Evolutionary conservation across 129 eudicot genomes (phyloP).

Genomic region (Lonicera japonica): DNA sequence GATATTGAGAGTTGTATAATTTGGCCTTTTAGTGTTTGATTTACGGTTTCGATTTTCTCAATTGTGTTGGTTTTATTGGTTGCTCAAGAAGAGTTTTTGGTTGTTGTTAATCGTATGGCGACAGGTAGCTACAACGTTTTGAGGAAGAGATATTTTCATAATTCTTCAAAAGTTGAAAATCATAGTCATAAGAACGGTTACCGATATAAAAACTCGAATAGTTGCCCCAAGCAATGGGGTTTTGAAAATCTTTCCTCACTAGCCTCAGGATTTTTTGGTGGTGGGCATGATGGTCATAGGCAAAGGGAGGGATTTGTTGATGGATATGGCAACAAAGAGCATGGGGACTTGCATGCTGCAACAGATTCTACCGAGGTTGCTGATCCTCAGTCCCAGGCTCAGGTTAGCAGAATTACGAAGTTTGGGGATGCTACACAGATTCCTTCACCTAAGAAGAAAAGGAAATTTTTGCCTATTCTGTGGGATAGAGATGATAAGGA

Average conservation of each 20-base stretch:
- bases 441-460: constrained; percentile 37
- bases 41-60: constrained; percentile 19
- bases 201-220: too few species aligned
- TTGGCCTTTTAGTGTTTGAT: constrained; percentile 6
- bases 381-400: constrained; percentile 32
- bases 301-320: constrained; percentile 4
- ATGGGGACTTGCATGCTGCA: constrained; percentile 84
- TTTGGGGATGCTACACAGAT: constrained; percentile 31
- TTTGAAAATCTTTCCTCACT: too few species aligned
- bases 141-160: constrained; percentile 2
- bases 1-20: constrained; percentile 4
- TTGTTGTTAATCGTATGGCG: constrained; percentile 37
- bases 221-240: too few species aligned
- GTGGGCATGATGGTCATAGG: constrained; percentile 4
- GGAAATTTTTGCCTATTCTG: constrained; percentile 82
- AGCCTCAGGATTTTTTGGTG: neutral
- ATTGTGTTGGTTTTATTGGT: constrained; percentile 5
- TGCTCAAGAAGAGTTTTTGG: constrained; percentile 29
- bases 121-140: constrained; percentile 26
- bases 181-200: too few species aligned
- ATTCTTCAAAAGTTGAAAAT: constrained; percentile 10
- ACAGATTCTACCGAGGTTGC: constrained; percentile 72
- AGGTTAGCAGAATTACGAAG: constrained; percentile 16
- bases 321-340: constrained; percentile 27
- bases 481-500: constrained; percentile 92